phyloP scores from a whole-genome alignment of 2,329 filamentous ascomycete species.

The Neonectria neomacrospora region DNA sequence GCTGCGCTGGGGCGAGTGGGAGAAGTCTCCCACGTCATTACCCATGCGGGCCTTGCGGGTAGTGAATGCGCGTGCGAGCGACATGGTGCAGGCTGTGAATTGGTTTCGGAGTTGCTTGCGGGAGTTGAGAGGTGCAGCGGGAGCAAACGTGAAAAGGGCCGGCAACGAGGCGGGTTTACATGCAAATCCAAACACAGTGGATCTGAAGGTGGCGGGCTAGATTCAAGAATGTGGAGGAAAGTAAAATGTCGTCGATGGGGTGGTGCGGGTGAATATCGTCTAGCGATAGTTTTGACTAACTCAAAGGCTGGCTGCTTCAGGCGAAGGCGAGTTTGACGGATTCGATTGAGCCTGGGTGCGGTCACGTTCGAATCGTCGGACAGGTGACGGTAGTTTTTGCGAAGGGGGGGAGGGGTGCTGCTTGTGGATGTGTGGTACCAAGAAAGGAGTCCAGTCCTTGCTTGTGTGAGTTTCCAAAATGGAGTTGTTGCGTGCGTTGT shows the following conservation, averaged over 20 bases:
- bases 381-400: constrained; percentile 8
- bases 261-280: constrained; percentile 7
- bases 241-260: constrained; percentile 5
- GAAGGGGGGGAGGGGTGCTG: not conserved
- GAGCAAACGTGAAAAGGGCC: not conserved
- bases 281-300: constrained; percentile 37
- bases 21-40: constrained; percentile 57
- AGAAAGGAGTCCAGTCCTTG: constrained; percentile 46
- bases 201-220: not conserved
- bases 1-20: constrained; percentile 58
- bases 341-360: constrained; percentile 31
- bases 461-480: constrained; percentile 32
- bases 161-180: constrained; percentile 7
- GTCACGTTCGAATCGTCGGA: not conserved
- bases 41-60: constrained; percentile 71
- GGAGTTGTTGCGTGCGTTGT: constrained; percentile 28
- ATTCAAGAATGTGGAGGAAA: constrained; percentile 17
- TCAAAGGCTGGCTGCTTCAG: constrained; percentile 29
- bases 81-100: constrained; percentile 50
- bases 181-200: constrained; percentile 11
- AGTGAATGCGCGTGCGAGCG: constrained; percentile 76
- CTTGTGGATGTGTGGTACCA: constrained; percentile 33
- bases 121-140: constrained; percentile 19
- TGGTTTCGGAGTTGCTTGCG: not conserved
- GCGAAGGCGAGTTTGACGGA: constrained; percentile 27